Conservation (phyloP, 2,329 filamentous ascomycete genomes). For the Colletotrichum sp. region DNA sequence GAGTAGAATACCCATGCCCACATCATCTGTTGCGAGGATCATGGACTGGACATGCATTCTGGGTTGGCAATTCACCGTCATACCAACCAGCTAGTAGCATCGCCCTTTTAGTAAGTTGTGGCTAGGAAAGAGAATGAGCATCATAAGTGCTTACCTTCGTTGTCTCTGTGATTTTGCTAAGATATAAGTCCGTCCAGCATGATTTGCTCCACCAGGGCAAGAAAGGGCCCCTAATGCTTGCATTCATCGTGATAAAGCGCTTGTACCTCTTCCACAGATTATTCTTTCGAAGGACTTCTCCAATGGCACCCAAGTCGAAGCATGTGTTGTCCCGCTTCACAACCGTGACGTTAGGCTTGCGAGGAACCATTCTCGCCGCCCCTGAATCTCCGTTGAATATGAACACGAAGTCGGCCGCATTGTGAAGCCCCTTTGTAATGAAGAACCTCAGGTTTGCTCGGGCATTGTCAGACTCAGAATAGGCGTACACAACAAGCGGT, state of each 20-base stretch:
- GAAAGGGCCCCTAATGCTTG: conserved; percentile 40
- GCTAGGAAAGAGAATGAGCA: not conserved
- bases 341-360: conserved; percentile 31
- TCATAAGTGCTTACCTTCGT: conserved; percentile 26
- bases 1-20: conserved; percentile 39
- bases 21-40: conserved; percentile 39
- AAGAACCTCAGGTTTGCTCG: conserved; percentile 39
- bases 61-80: conserved; percentile 37
- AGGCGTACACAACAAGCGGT: not conserved
- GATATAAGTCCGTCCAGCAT: conserved; percentile 40
- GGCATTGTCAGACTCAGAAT: conserved; percentile 24
- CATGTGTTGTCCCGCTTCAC: conserved; percentile 35
- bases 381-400: conserved; percentile 39
- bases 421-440: conserved; percentile 37
- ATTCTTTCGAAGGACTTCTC: conserved; percentile 34
- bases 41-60: conserved; percentile 38
- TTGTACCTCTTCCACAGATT: conserved; percentile 36
- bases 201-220: conserved; percentile 33
- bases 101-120: not conserved
- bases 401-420: conserved; percentile 41
- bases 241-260: conserved; percentile 39
- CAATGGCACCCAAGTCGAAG: conserved; percentile 38
- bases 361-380: conserved; percentile 28
- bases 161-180: conserved; percentile 32
- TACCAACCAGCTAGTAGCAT: conserved; percentile 36